phyloP scores from a whole-genome alignment of 164 flowering plant species.

The grape (Vitis vinifera) region DNA sequence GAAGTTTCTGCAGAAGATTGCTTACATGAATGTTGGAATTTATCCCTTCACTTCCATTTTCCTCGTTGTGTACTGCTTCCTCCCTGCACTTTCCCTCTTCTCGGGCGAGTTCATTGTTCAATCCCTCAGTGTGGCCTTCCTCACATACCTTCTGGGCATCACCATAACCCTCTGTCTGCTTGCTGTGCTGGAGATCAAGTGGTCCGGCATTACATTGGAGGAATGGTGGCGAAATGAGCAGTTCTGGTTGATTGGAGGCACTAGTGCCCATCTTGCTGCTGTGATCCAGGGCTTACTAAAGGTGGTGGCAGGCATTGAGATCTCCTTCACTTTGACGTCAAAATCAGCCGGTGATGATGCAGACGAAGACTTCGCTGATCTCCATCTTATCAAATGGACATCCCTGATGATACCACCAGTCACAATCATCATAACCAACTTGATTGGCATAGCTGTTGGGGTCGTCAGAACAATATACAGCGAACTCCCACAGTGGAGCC shows the following conservation, averaged over 20 bases:
- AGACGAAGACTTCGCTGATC: conserved; percentile 76
- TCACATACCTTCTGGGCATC: conserved; percentile 63
- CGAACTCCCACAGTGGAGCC: conserved; percentile 68
- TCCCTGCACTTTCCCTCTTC: conserved; percentile 79
- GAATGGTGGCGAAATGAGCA: conserved; percentile 97
- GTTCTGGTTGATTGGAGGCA: conserved; percentile 91
- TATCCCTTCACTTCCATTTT: conserved; percentile 84
- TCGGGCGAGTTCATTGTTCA: conserved; percentile 80
- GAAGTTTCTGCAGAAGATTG: conserved; percentile 67
- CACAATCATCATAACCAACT: conserved; percentile 63
- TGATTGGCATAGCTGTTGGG: conserved; percentile 76
- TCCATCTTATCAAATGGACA: conserved; percentile 75
- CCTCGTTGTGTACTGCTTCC: conserved; percentile 80
- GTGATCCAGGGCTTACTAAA: conserved; percentile 85
- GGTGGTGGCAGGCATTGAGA: conserved; percentile 82
- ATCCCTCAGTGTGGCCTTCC: conserved; percentile 61
- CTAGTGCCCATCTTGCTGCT: conserved; percentile 88
- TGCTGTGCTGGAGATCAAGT: conserved; percentile 79
- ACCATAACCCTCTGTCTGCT: conserved; percentile 62
- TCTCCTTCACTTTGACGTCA: conserved; percentile 81
- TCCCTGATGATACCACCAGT: conserved; percentile 83
- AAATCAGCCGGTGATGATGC: conserved; percentile 69
- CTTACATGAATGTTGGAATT: conserved; percentile 76
- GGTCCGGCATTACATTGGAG: conserved; percentile 77
- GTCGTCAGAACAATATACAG: conserved; percentile 68